A percentile compares a stretch with the other conserved stretches of the same genome.
Evolutionary conservation across 2,329 filamentous ascomycete genomes (phyloP).

Genomic region (Calonectria pauciramosa): DNA sequence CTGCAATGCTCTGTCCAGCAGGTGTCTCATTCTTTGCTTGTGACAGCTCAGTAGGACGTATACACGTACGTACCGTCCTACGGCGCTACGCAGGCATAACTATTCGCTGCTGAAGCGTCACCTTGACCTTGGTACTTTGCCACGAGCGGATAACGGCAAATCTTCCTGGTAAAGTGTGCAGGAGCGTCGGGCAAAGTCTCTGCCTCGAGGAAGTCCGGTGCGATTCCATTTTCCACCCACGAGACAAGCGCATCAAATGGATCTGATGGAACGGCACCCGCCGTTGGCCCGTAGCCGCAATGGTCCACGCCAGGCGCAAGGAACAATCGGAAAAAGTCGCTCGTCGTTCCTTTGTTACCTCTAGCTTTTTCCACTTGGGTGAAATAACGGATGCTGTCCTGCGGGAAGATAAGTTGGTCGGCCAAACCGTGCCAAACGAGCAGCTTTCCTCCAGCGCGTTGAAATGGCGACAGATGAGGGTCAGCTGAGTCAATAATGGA

Average conservation of each 20-base stretch:
- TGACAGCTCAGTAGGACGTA: not conserved
- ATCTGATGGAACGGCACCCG: slow-evolving; percentile 6
- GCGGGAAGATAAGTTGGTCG: slow-evolving; percentile 15
- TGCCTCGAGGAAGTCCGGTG: not conserved
- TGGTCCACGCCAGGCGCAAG: slow-evolving; percentile 20
- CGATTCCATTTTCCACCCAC: slow-evolving; percentile 24
- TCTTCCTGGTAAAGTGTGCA: slow-evolving; percentile 7
- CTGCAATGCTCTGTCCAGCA: not conserved
- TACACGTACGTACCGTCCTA: not conserved
- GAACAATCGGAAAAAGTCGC: slow-evolving; percentile 21
- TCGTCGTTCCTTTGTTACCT: not conserved
- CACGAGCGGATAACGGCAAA: slow-evolving; percentile 15
- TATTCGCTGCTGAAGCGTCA: not conserved
- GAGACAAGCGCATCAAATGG: slow-evolving; percentile 11
- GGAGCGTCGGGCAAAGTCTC: not conserved
- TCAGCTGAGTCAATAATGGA: slow-evolving; percentile 40
- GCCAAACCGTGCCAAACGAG: slow-evolving; percentile 55
- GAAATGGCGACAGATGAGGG: slow-evolving; percentile 46
- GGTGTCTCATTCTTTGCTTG: not conserved
- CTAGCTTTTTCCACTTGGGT: not conserved
- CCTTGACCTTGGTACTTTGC: slow-evolving; percentile 1
- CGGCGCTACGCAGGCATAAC: not conserved
- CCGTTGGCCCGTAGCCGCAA: not conserved
- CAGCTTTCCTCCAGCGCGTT: slow-evolving; percentile 54
- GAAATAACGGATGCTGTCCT: not conserved